phyloP scores from a whole-genome alignment of 352 stramenopile species.

The Pythium brassicae region DNA sequence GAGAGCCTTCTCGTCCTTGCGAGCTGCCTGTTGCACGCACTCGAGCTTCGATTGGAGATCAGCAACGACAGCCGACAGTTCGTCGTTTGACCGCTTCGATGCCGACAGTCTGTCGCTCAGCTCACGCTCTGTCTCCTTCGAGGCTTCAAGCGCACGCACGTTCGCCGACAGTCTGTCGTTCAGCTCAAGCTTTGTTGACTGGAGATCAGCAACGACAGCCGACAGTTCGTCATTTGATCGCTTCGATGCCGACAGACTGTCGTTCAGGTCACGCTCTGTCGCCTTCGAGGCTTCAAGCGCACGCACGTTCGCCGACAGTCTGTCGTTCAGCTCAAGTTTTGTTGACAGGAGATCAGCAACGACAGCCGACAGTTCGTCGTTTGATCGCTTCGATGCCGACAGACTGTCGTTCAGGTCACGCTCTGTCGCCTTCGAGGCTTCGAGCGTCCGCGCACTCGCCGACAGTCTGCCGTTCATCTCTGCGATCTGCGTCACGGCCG shows the following conservation, averaged over 20 bases:
- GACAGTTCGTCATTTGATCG: constrained; percentile 20
- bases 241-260: constrained; percentile 4
- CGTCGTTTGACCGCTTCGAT: constrained; percentile 13
- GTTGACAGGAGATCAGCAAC: constrained; percentile 8
- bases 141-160: no score
- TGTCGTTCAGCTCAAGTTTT: constrained; percentile 7
- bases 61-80: constrained; percentile 15
- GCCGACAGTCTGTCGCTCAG: neutral
- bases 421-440: constrained; percentile 11
- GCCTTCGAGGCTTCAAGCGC: constrained; percentile 11
- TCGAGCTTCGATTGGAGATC: neutral
- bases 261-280: constrained; percentile 7
- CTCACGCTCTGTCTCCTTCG: constrained; percentile 5
- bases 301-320: neutral
- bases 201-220: constrained; percentile 3
- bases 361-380: constrained; percentile 19
- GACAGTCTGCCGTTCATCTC: constrained; percentile 1
- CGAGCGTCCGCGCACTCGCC: neutral
- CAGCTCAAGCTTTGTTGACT: constrained; percentile 12
- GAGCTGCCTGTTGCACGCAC: no score
- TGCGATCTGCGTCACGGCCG: neutral
- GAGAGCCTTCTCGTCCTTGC: constrained; percentile 5
- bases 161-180: neutral
- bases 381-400: constrained; percentile 7
- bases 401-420: constrained; percentile 6